Conservation (phyloP, 2,329 filamentous ascomycete genomes). For the Amauroascus niger region DNA sequence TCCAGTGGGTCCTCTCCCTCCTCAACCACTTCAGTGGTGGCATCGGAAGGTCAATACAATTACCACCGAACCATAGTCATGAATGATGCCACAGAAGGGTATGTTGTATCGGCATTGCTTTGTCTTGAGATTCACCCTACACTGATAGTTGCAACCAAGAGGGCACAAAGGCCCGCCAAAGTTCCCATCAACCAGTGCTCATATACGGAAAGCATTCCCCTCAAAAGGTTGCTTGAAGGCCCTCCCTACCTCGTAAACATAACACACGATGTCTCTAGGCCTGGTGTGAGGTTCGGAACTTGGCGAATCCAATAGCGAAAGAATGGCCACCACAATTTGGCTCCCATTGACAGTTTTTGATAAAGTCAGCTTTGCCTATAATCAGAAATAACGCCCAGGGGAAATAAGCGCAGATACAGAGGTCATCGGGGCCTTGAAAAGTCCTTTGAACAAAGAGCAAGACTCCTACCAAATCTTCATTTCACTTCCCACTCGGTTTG, state of each 20-base stretch:
- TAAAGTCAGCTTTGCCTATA: too few species aligned
- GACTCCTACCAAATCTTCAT: too few species aligned
- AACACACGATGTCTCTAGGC: not conserved
- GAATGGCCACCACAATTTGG: too few species aligned
- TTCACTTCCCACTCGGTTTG: too few species aligned
- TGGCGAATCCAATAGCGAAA: too few species aligned
- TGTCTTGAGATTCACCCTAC: not conserved
- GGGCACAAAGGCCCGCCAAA: not conserved
- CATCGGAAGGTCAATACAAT: not conserved
- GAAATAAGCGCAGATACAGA: too few species aligned
- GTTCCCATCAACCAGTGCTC: not conserved
- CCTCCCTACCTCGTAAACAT: not conserved
- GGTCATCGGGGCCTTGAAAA: too few species aligned
- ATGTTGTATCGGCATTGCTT: not conserved
- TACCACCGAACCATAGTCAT: not conserved
- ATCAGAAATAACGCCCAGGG: too few species aligned
- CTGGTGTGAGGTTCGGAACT: too few species aligned
- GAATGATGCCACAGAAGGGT: not conserved
- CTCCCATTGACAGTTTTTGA: too few species aligned
- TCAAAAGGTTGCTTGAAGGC: not conserved
- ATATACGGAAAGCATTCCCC: not conserved
- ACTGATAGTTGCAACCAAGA: not conserved
- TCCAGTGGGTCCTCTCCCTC: not conserved
- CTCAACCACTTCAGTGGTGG: not conserved
- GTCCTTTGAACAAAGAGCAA: too few species aligned